These are phyloP conservation scores for Arachis monticola DNA, from an alignment of 331 rosid genomes.

Conservation along the genomic window DNA sequence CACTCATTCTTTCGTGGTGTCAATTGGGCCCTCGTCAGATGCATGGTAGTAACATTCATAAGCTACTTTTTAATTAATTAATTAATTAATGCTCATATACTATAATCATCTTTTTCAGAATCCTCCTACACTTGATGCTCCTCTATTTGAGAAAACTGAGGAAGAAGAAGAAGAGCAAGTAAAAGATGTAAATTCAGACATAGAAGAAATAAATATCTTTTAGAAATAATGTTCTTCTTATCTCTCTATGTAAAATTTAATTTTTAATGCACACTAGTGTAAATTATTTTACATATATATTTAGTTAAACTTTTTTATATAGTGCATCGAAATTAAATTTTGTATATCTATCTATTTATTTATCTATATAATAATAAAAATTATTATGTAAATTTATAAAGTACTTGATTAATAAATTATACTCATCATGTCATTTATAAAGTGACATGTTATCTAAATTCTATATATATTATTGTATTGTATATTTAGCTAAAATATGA, in stretches of 20 bases:
- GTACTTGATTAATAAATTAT: too few species aligned
- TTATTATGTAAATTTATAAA: neutral
- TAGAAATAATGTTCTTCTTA: slow-evolving; percentile 21
- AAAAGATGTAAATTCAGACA: slow-evolving; percentile 51
- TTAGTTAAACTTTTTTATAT: too few species aligned
- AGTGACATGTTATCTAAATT: too few species aligned
- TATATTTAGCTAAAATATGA: too few species aligned
- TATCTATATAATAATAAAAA: neutral
- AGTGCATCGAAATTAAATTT: too few species aligned
- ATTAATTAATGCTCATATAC: neutral
- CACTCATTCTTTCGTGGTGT: slow-evolving; percentile 86
- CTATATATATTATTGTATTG: too few species aligned
- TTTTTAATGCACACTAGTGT: neutral
- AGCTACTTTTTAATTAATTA: too few species aligned
- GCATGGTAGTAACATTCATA: slow-evolving; percentile 60
- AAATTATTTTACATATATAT: too few species aligned
- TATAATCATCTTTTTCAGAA: slow-evolving; percentile 48
- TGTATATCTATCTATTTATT: neutral
- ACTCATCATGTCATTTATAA: too few species aligned
- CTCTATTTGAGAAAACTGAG: slow-evolving; percentile 57
- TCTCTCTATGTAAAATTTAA: neutral
- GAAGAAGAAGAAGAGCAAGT: slow-evolving; percentile 47
- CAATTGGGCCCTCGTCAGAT: slow-evolving; percentile 93
- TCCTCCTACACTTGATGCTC: slow-evolving; percentile 85
- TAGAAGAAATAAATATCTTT: slow-evolving; percentile 68